phyloP scores from a whole-genome alignment of 805 yeast genomes.

The Blastobotrys mokoenaii region DNA sequence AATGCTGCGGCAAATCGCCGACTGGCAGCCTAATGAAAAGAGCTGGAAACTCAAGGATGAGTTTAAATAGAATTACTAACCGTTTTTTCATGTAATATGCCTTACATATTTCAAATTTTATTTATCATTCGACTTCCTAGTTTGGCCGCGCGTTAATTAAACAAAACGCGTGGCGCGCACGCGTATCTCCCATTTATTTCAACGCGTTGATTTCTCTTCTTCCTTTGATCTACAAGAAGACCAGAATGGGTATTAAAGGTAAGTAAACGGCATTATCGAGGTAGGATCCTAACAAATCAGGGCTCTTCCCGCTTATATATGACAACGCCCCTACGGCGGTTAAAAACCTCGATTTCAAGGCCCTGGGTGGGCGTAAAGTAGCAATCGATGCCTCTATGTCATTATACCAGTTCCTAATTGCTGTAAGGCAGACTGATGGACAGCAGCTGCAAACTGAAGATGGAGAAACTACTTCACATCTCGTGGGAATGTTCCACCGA shows the following conservation, averaged over 20 bases:
- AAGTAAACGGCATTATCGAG: neutral
- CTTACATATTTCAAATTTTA: neutral
- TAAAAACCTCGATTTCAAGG: conserved; percentile 69
- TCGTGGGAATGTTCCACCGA: conserved; percentile 94
- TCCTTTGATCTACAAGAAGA: neutral
- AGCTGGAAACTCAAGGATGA: conserved; percentile 64
- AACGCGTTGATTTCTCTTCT: too few species aligned
- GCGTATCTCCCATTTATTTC: too few species aligned
- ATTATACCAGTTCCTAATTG: conserved; percentile 87
- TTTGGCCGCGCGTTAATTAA: too few species aligned
- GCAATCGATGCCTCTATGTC: conserved; percentile 87
- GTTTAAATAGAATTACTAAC: conserved; percentile 21
- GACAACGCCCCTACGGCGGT: conserved; percentile 87
- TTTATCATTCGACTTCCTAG: too few species aligned
- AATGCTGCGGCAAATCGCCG: conserved; percentile 57
- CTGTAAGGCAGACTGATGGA: conserved; percentile 97
- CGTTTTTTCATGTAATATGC: neutral
- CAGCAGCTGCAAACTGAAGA: conserved; percentile 76
- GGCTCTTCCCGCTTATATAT: conserved; percentile 75
- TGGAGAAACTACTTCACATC: conserved; percentile 86
- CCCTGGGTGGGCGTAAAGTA: conserved; percentile 88
- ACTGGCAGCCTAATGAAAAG: conserved; percentile 49
- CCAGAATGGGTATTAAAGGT: conserved; percentile 29
- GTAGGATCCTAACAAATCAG: conserved; percentile 29
- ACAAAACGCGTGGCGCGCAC: too few species aligned